Percentiles rank a stretch among this genome's conserved stretches.
Evolutionary conservation across 176 grass and related monocot species (phyloP).

Genomic region (Alloteropsis semialata): DNA sequence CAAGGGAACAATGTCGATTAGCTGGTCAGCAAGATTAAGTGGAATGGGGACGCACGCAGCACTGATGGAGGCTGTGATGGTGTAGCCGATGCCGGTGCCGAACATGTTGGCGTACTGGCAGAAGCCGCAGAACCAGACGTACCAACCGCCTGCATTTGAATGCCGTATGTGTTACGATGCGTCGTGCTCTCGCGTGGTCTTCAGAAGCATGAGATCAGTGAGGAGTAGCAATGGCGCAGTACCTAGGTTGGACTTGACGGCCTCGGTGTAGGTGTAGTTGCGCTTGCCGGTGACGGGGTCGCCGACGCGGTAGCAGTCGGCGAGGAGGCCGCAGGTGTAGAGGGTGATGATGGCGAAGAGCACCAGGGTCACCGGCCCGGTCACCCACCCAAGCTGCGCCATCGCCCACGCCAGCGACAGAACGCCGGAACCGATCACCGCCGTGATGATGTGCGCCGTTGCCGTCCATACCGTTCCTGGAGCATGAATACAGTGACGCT

Average conservation of each 20-base stretch:
- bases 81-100: slow-evolving; percentile 75
- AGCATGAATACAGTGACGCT: not conserved
- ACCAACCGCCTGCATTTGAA: slow-evolving; percentile 45
- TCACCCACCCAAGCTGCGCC: slow-evolving; percentile 77
- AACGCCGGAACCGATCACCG: slow-evolving; percentile 88
- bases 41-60: slow-evolving; percentile 43
- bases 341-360: slow-evolving; percentile 75
- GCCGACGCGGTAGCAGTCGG: slow-evolving; percentile 74
- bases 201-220: not conserved
- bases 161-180: not conserved
- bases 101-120: slow-evolving; percentile 88
- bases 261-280: slow-evolving; percentile 75
- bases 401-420: slow-evolving; percentile 83
- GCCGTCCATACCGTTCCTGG: slow-evolving; percentile 81
- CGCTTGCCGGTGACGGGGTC: slow-evolving; percentile 59
- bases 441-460: slow-evolving; percentile 79
- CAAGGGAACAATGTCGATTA: not conserved
- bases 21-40: not conserved
- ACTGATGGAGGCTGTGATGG: slow-evolving; percentile 79
- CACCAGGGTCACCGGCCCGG: slow-evolving; percentile 41
- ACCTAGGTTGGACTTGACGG: slow-evolving; percentile 66
- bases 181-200: not conserved
- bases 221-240: not conserved
- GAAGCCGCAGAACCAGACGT: slow-evolving; percentile 64
- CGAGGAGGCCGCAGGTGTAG: slow-evolving; percentile 76